Evolutionary conservation across 1,284 basidiomycete species (phyloP).

Genomic region (Schizophyllum amplum): DNA sequence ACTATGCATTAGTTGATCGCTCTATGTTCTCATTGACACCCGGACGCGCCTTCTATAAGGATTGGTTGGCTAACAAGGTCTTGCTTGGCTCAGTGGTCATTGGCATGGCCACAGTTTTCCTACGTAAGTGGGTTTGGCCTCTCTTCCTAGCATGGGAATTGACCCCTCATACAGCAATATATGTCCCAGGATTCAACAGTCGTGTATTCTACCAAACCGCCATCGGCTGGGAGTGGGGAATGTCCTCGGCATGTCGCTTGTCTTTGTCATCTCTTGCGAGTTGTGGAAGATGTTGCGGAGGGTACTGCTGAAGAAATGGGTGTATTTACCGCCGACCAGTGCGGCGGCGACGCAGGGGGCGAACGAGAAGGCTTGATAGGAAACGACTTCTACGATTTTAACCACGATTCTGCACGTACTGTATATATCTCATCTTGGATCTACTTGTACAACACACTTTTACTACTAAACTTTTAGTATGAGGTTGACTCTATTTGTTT

Average conservation of each 20-base stretch:
- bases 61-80: constrained; percentile 44
- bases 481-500: too few relatives aligned
- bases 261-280: constrained; percentile 28
- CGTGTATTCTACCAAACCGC: constrained; percentile 34
- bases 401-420: too few relatives aligned
- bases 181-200: constrained; percentile 36
- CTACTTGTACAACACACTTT: too few relatives aligned
- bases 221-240: constrained; percentile 38
- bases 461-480: too few relatives aligned
- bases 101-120: constrained; percentile 42
- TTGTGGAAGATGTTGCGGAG: constrained; percentile 23
- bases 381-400: neutral
- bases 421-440: too few relatives aligned
- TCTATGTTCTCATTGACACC: constrained; percentile 30
- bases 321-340: neutral
- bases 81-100: constrained; percentile 41
- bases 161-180: constrained; percentile 25
- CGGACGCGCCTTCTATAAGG: constrained; percentile 33
- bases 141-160: neutral
- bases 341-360: neutral
- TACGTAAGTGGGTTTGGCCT: constrained; percentile 22
- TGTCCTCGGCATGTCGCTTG: constrained; percentile 30
- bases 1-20: constrained; percentile 21
- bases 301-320: constrained; percentile 20
- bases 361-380: neutral